Evolutionary conservation across 208 protist genomes (phyloP), one percentile per base, ranked within the genome.

Genomic region (Angomonas ambiguus): DNA sequence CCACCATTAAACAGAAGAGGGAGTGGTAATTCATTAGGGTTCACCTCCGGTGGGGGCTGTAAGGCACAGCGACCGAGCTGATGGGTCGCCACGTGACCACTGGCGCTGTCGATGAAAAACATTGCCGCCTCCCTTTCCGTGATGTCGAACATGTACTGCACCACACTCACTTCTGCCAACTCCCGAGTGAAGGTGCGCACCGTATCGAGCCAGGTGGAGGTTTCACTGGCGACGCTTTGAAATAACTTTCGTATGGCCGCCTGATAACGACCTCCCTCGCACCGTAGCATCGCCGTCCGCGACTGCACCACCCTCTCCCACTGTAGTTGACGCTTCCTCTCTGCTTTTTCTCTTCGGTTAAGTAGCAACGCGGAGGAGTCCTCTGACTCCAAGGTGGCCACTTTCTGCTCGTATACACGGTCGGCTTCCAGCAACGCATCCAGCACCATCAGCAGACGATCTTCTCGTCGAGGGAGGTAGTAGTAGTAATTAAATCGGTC

Each of bases 131-230:
- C 80, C 16, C 90, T 75, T 11, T 77, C 59, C 11, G 67, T 76
- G 1, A 80, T 69, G 66, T 92, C 87, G 31, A 93, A 69, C 27
- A 95, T 67, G 70, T 89, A 95, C 61, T 88, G 69, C 32, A 93
- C 38, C 32, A 92, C 74, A 41, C 83, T 88, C 84, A 85, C 92
- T 74, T 95, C 90, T 30, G 90, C 82, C 55, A 93, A 56, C 73
- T 95, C 87, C 62, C 79, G 62, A 4, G 84, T 83, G 69, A 79
- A 91, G 2, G 48, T 51, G 56, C 81, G 80, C 13, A 75, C 74
- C 41, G 69, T 69, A 4, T 78, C 70, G 11, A 90, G 49, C 90
- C 86, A 93, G n/a, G 80, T 65, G 3, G 78, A 57, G 18, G 83
- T 62, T 71, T 91, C 77, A 22, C 63, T 68, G 30, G 73, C 72